phyloP scores from a whole-genome alignment of 768 basidiomycete species.

The Kwoniella pini region DNA sequence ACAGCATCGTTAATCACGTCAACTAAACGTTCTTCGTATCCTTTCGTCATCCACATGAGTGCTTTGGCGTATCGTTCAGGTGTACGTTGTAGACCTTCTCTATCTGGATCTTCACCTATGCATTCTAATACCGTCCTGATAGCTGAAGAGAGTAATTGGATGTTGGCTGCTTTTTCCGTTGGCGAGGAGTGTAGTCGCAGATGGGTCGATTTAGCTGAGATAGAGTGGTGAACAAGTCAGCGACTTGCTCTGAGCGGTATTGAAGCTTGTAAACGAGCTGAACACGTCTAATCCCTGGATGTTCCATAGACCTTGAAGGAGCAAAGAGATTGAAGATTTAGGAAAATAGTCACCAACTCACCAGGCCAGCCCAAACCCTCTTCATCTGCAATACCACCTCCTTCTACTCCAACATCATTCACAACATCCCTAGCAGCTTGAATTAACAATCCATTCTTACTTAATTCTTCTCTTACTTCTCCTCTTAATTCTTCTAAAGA shows the following conservation, averaged over 20 bases:
- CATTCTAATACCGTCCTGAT: slow-evolving; percentile 92
- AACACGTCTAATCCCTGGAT: too few relatives aligned
- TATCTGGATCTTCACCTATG: slow-evolving; percentile 95
- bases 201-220: slow-evolving; percentile 81
- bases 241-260: too few relatives aligned
- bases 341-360: too few relatives aligned
- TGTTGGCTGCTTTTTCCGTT: slow-evolving; percentile 68
- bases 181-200: slow-evolving; percentile 78
- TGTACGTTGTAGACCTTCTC: slow-evolving; percentile 87
- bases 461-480: slow-evolving; percentile 35
- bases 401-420: slow-evolving; percentile 17
- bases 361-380: slow-evolving; percentile 90
- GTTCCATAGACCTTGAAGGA: too few relatives aligned
- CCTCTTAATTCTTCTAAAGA: slow-evolving; percentile 35
- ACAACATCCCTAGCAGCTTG: slow-evolving; percentile 19
- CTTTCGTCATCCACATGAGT: slow-evolving; percentile 97
- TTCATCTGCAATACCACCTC: slow-evolving; percentile 47
- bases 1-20: slow-evolving; percentile 99
- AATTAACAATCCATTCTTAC: slow-evolving; percentile 19
- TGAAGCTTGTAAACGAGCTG: too few relatives aligned
- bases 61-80: slow-evolving; percentile 96
- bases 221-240: slow-evolving; percentile 4
- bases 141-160: slow-evolving; percentile 75
- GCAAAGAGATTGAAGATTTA: too few relatives aligned
- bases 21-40: slow-evolving; percentile 92